Base-by-base conservation (phyloP, 2,329 filamentous ascomycete species). In the Aspergillus ibericus region DNA sequence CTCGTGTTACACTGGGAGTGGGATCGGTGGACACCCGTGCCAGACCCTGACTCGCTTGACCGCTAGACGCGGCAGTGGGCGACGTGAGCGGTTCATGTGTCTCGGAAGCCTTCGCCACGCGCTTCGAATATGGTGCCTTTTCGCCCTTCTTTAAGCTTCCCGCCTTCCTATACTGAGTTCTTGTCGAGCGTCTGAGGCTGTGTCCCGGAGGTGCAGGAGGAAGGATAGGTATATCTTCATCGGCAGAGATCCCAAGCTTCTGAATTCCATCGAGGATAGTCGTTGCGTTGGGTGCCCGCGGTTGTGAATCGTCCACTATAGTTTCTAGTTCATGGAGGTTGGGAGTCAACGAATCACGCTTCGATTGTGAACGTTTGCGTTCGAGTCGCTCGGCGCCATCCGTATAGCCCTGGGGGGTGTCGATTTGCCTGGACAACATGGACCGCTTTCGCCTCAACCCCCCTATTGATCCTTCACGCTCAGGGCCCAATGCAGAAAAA, bases 351-450 rank as follows among this genome's bases (percentile, higher is more conserved):
- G 81, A 79, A 9, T 82, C 78, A 36, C 81, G 81, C 16, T 77
- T 79, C 10, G 81, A 80, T 67, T 83, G 72, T 27, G 91, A 95
- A 60, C 85, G 84, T 71, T 92, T 88, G 65, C 89, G 83, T 68
- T 90, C 89, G 58, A 96, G 77, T 61, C 87, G 83, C 59, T 96
- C 93, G 15, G 92, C 90, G 18, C 92, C 93, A 77, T 97, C 92
- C 61, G 89, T 82, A 72, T 95, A 96, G 38, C 86, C 87, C 8
- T 83, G 82, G 4, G 87, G 85, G 63, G 85, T 90, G 66, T 96
- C 90, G 59, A 99, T 90, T 73, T 98, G 93, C 58, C 89, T 85
- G 5, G 93, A 98, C 5, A 99, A 82, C 91, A 96, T 97, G 0
- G 93, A 98, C 76, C 95, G 96, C 76, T 96, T 96, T 68, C 95